Base-by-base conservation (phyloP, 495 filamentous ascomycete species). In the Aspergillus incahuasiensis region DNA sequence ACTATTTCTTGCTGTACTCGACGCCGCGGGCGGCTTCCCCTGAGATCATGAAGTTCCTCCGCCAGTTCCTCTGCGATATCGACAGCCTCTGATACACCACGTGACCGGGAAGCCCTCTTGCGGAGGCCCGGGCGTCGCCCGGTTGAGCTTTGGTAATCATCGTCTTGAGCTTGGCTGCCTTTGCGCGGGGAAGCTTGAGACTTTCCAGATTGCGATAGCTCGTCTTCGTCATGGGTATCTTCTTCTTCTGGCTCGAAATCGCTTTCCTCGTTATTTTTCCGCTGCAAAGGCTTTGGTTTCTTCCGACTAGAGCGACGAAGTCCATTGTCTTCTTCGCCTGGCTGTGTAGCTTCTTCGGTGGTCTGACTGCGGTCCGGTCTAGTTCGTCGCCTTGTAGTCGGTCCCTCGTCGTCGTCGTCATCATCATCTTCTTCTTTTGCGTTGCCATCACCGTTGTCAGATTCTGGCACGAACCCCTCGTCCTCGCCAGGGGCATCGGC, bases 191-290 rank as follows among this genome's bases (percentile, higher is more conserved):
- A 74, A 24, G 52, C 67, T 19, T 73, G 65, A 1, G 73, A 68
- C 30, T 72, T 71, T 28, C 73, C 81, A 12, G 79, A 79, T 20
- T 76, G 77, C 1, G 80, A 82, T 11, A 79, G 47, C 24, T 64
- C 90, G 43, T 86, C 86, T 38, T 86, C 91, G 49, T 86, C 82
- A 52, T 82, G 75, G 1, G 70, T 73, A 21, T 73, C 73, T 30
- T 85, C 86, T 47, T 84, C 83, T 7, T 80, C 80, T 7, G 90
- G 90, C 62, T 96, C 90, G 63, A 95, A 96, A 59, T 96, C 91
- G 66, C 89, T 94, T 61, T 86, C 90, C 15, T 87, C 87, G 55
- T 91, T 84, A 16, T 77, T 56, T 22, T 78, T 81, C 48, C 80
- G 81, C 64, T 86, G 77, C 22, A 75, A 78, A 51, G 65, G 70